Percentiles rank a stretch among this genome's conserved stretches.
phyloP scores from a whole-genome alignment of 2,329 filamentous ascomycete species.

The Apiospora pterosperma region DNA sequence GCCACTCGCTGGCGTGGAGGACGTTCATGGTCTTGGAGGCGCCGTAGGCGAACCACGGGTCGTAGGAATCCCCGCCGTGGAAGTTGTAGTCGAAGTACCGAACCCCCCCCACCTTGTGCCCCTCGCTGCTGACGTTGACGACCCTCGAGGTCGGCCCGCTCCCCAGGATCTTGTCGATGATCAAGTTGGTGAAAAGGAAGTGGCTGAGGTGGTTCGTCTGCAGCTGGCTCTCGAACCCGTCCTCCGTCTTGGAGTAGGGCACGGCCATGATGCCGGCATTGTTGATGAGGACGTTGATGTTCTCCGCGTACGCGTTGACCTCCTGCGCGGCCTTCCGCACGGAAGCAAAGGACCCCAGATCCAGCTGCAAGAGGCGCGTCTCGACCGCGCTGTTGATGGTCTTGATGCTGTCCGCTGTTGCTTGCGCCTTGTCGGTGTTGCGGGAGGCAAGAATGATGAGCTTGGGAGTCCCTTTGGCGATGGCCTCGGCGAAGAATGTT shows the following conservation, averaged over 20 bases:
- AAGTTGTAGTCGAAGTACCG: conserved; percentile 41
- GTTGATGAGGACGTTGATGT: conserved; percentile 28
- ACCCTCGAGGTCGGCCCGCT: conserved; percentile 25
- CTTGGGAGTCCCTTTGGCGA: conserved; percentile 35
- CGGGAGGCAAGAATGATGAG: conserved; percentile 44
- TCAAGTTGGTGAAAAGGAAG: conserved; percentile 35
- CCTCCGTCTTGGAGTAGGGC: conserved; percentile 23
- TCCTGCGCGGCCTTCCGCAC: conserved; percentile 29
- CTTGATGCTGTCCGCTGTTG: conserved; percentile 32
- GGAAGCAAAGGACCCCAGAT: background rate
- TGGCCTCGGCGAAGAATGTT: conserved; percentile 27
- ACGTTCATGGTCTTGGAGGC: conserved; percentile 36
- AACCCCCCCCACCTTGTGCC: conserved; percentile 36
- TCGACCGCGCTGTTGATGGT: conserved; percentile 27
- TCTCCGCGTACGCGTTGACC: conserved; percentile 27
- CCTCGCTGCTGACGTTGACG: conserved; percentile 39
- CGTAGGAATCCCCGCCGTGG: conserved; percentile 24
- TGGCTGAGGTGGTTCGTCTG: conserved; percentile 33
- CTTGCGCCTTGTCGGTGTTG: conserved; percentile 33
- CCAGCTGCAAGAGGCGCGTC: conserved; percentile 24
- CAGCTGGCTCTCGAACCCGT: conserved; percentile 36
- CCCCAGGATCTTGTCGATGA: conserved; percentile 25
- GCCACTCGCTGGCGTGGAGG: conserved; percentile 16
- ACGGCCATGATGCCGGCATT: conserved; percentile 39
- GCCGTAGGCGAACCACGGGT: conserved; percentile 30